phyloP scores from a whole-genome alignment of 2,329 filamentous ascomycete species.

The Penicillium sp. region DNA sequence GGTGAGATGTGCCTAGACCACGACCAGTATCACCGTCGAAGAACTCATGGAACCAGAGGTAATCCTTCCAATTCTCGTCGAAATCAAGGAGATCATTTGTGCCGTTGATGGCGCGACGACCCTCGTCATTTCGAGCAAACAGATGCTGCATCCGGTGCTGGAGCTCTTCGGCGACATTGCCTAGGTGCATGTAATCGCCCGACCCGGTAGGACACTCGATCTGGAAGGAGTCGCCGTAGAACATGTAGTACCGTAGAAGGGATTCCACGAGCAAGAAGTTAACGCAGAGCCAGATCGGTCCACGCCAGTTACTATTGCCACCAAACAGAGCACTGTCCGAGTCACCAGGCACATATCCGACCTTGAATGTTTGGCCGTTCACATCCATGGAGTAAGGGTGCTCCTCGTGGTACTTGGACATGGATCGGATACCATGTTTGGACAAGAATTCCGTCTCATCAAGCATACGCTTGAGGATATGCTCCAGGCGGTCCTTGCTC shows the following conservation, averaged over 20 bases:
- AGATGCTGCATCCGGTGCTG: slow-evolving; percentile 94
- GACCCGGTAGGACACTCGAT: slow-evolving; percentile 94
- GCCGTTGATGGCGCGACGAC: slow-evolving; percentile 84
- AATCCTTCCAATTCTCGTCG: slow-evolving; percentile 89
- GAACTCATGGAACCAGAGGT: slow-evolving; percentile 96
- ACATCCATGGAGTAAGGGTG: slow-evolving; percentile 95
- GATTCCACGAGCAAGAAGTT: slow-evolving; percentile 95
- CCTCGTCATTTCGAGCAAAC: slow-evolving; percentile 81
- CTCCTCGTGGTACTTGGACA: slow-evolving; percentile 90
- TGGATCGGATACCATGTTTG: slow-evolving; percentile 84
- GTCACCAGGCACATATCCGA: slow-evolving; percentile 91
- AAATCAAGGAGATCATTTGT: slow-evolving; percentile 86
- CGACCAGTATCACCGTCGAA: slow-evolving; percentile 92
- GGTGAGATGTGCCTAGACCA: slow-evolving; percentile 88
- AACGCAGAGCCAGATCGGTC: slow-evolving; percentile 92
- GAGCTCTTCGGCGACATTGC: slow-evolving; percentile 91
- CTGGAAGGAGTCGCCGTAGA: slow-evolving; percentile 86
- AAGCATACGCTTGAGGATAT: slow-evolving; percentile 89
- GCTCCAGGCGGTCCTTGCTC: slow-evolving; percentile 87
- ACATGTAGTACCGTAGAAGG: slow-evolving; percentile 93
- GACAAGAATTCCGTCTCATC: slow-evolving; percentile 93
- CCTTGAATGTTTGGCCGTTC: slow-evolving; percentile 85
- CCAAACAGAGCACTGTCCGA: slow-evolving; percentile 94
- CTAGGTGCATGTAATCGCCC: slow-evolving; percentile 92
- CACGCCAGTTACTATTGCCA: slow-evolving; percentile 97